Conservation (phyloP, 1,284 basidiomycete genomes). For the Dichomitus squalens region DNA sequence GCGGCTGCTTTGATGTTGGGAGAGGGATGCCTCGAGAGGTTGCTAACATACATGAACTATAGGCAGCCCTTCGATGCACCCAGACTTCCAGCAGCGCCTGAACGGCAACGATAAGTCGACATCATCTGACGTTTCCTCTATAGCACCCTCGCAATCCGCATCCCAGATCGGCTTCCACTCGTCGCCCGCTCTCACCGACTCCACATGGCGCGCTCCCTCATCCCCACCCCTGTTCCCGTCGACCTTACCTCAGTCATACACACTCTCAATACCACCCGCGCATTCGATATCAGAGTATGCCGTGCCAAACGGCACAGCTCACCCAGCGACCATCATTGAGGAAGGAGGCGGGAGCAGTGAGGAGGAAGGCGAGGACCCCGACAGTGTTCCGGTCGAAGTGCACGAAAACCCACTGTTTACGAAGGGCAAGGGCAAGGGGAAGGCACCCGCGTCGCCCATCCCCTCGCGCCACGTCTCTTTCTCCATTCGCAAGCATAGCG, state of each 20-base stretch:
- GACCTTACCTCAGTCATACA: slow-evolving; percentile 22
- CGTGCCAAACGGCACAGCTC: slow-evolving; percentile 40
- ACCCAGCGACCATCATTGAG: slow-evolving; percentile 47
- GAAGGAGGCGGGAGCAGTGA: slow-evolving; percentile 32
- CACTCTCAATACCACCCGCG: slow-evolving; percentile 52
- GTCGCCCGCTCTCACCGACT: slow-evolving; percentile 1
- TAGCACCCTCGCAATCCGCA: slow-evolving; percentile 49
- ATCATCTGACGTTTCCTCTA: slow-evolving; percentile 38
- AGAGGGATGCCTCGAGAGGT: background rate
- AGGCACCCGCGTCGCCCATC: background rate
- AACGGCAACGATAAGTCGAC: slow-evolving; percentile 24
- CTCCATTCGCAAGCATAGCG: slow-evolving; percentile 19
- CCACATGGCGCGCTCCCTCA: slow-evolving; percentile 4
- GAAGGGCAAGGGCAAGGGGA: slow-evolving; percentile 20
- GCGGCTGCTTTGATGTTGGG: too few relatives aligned
- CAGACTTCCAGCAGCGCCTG: slow-evolving; percentile 26
- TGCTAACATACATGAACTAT: background rate
- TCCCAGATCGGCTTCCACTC: slow-evolving; percentile 34
- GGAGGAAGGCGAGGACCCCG: slow-evolving; percentile 38
- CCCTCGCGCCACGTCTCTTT: slow-evolving; percentile 18
- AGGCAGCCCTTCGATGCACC: slow-evolving; percentile 22
- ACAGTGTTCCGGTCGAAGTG: slow-evolving; percentile 39
- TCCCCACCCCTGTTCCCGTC: slow-evolving; percentile 9
- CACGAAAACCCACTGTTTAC: slow-evolving; percentile 64
- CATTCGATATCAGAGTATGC: slow-evolving; percentile 54